Evolutionary conservation across 805 yeast species (phyloP).

Genomic region (Wickerhamomyces bisporus): DNA sequence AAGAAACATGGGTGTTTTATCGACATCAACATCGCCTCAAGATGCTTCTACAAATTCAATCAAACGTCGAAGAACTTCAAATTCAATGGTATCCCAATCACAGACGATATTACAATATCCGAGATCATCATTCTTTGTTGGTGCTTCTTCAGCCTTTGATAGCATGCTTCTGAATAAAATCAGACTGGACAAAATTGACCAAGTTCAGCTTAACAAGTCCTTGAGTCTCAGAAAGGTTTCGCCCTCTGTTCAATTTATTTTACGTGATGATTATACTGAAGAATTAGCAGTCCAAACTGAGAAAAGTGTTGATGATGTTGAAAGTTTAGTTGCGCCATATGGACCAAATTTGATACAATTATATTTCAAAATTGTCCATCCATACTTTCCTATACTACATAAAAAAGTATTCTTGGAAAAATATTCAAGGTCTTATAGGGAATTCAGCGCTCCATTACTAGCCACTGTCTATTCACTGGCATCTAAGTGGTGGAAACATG

Average conservation of each 20-base stretch:
- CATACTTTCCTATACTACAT: constrained; percentile 86
- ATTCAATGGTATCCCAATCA: background rate
- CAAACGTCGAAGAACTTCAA: constrained; percentile 11
- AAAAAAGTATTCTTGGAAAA: constrained; percentile 89
- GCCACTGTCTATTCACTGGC: constrained; percentile 91
- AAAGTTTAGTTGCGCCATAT: constrained; percentile 83
- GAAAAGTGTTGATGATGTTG: constrained; percentile 77
- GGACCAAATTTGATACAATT: constrained; percentile 77
- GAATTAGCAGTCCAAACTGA: constrained; percentile 65
- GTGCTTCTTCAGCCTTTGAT: constrained; percentile 85
- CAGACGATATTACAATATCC: constrained; percentile 70
- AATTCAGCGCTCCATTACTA: constrained; percentile 82
- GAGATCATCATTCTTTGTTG: constrained; percentile 81
- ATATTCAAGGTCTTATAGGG: constrained; percentile 85
- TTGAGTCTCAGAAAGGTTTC: constrained; percentile 77
- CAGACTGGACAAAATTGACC: constrained; percentile 67
- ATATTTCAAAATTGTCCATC: constrained; percentile 83
- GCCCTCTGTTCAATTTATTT: constrained; percentile 64
- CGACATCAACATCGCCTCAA: constrained; percentile 7
- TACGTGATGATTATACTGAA: constrained; percentile 76
- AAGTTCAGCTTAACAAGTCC: constrained; percentile 64
- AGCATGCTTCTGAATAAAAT: constrained; percentile 60
- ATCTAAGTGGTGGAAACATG: constrained; percentile 85
- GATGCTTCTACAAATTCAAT: constrained; percentile 27
- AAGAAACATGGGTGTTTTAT: constrained; percentile 22